Evolutionary conservation across 2,329 filamentous ascomycete species (phyloP).

Genomic region (Onygena corvina): DNA sequence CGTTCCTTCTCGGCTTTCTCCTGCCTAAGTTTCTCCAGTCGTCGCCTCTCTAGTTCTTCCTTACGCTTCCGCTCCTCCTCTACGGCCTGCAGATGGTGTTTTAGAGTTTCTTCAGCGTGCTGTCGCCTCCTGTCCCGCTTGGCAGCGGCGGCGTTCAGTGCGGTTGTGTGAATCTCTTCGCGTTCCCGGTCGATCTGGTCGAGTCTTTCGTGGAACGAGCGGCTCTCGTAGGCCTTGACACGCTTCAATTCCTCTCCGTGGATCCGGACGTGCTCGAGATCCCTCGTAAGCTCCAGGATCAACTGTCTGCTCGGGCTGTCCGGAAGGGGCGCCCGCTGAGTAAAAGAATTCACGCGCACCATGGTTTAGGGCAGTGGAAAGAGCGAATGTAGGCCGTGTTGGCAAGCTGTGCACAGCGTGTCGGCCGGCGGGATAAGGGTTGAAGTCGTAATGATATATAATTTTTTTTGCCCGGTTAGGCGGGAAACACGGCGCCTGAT

Average conservation of each 20-base stretch:
- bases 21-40: constrained; percentile 26
- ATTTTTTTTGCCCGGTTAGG: too few species aligned
- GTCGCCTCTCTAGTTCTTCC: constrained; percentile 27
- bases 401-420: too few species aligned
- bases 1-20: constrained; percentile 30
- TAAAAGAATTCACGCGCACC: constrained; percentile 21
- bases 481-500: too few species aligned
- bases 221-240: constrained; percentile 33
- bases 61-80: constrained; percentile 28
- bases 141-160: constrained; percentile 52
- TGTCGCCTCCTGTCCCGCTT: constrained; percentile 55
- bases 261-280: constrained; percentile 32
- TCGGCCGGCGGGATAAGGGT: too few species aligned
- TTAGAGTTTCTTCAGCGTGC: constrained; percentile 43
- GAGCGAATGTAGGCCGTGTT: too few species aligned
- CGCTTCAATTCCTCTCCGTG: constrained; percentile 34
- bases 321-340: constrained; percentile 17
- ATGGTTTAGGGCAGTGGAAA: too few species aligned
- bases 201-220: constrained; percentile 45
- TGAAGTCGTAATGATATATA: too few species aligned
- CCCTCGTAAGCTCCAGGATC: constrained; percentile 29
- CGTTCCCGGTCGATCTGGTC: constrained; percentile 52
- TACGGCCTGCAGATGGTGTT: constrained; percentile 34
- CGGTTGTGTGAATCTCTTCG: constrained; percentile 51
- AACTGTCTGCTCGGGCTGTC: constrained; percentile 34